Base-by-base conservation (phyloP, 202 grass and related monocot genomes). In the Hordeum pubiflorum region DNA sequence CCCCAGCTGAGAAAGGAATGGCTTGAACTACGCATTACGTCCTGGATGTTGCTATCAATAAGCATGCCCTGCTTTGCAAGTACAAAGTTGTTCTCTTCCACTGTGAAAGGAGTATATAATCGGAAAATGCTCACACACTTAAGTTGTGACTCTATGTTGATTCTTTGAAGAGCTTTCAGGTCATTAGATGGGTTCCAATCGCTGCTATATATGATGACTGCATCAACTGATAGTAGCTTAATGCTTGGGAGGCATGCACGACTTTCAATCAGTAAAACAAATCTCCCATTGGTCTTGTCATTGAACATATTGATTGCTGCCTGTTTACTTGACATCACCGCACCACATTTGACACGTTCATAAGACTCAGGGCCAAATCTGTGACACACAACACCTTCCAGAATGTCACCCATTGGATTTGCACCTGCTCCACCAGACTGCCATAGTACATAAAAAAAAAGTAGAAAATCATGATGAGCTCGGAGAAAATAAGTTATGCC, bases 181-280 rank as follows among this genome's bases (percentile, higher is more conserved):
- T 97, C 94, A 86, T 91, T 91, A 72, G 88, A 64, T 78, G 94
- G 94, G 69, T 89, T 93, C 91, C 72, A 72, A 32, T 91, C 85
- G 77, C 86, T 89, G 75, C 60, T 60, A 81, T 89, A 97, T 43
- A 97, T 91, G 58, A 97, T 85, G 76, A 91, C 63, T 14, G 82
- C 80, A 89, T 97, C 94, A 12, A 97, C 40, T 68, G 76, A 87
- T 62, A 79, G 84, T 48, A 97, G 86, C 39, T 86, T 84, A 61
- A 97, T 85, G 76, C 89, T 97, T 80, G 86, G 77, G 15, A 84
- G 75, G 76, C 94, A 97, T 18, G 91, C 89, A 57, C 63, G 76
- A 37, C 57, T 91, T 69, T 94, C 87, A 39, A 92, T 85, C 70
- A 94, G 43, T 74, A 94, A 94, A 27, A 90, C 34, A 83, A 97